Conservation (phyloP, 2,329 filamentous ascomycete genomes). For the Aspergillus terreus region DNA sequence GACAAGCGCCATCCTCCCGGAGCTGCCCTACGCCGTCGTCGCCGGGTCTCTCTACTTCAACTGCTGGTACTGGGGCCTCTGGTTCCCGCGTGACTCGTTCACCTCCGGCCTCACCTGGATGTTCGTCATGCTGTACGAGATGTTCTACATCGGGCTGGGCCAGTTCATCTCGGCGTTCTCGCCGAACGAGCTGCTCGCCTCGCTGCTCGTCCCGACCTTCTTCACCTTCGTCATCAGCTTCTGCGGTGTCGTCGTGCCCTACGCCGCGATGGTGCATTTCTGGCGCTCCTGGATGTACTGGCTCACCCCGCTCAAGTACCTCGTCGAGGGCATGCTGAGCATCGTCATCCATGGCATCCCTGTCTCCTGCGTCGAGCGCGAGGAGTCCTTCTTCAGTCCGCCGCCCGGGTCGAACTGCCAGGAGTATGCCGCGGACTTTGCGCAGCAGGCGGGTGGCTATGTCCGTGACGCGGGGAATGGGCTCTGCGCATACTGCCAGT, state of each 20-base stretch:
- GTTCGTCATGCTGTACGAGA: constrained; percentile 62
- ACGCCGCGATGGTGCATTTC: constrained; percentile 58
- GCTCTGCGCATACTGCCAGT: constrained; percentile 63
- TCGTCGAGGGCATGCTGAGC: constrained; percentile 60
- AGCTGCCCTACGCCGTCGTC: constrained; percentile 66
- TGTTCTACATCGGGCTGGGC: constrained; percentile 63
- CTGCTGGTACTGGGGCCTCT: constrained; percentile 59
- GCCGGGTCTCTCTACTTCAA: constrained; percentile 63
- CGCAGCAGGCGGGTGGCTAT: constrained; percentile 56
- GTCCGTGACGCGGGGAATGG: constrained; percentile 54
- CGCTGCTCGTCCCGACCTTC: constrained; percentile 64
- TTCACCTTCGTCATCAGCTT: constrained; percentile 69
- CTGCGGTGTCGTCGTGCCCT: constrained; percentile 72
- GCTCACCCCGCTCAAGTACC: constrained; percentile 65
- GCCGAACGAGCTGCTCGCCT: constrained; percentile 64
- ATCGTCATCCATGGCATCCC: constrained; percentile 53
- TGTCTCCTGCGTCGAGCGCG: constrained; percentile 53
- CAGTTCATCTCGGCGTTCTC: constrained; percentile 65
- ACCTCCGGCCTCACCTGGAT: constrained; percentile 61
- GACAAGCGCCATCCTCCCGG: constrained; percentile 62
- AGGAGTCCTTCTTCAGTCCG: constrained; percentile 59
- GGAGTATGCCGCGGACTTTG: constrained; percentile 55
- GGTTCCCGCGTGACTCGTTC: constrained; percentile 55
- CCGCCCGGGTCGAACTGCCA: constrained; percentile 60
- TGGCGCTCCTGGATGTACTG: constrained; percentile 67